These are phyloP conservation scores for Litsea cubeba DNA, from an alignment of 164 flowering plant genomes.

Conservation along the genomic window DNA sequence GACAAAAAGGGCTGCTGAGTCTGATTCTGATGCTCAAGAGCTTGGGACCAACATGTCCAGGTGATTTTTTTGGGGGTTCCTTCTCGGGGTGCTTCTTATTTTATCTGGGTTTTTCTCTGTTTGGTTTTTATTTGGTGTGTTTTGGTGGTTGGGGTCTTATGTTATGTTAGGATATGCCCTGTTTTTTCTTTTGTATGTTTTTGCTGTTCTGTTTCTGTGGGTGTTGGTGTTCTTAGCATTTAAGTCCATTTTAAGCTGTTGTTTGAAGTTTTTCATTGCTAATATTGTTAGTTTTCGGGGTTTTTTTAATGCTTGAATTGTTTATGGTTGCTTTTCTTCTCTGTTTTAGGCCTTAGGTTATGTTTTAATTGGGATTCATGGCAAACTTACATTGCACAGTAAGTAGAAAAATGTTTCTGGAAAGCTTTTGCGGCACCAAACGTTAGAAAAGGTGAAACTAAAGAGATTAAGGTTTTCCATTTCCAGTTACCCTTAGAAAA, in stretches of 20 bases:
- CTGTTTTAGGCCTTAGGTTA: background rate
- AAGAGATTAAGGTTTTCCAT: too few relatives aligned
- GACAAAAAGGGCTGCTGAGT: constrained; percentile 60
- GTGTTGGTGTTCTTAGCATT: background rate
- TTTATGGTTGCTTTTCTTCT: background rate
- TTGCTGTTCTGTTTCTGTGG: background rate
- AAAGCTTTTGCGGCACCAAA: too few relatives aligned
- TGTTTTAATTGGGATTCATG: too few relatives aligned
- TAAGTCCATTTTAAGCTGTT: background rate
- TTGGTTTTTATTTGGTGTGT: background rate
- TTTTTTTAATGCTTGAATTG: background rate
- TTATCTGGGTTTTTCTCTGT: background rate
- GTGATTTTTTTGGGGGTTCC: constrained; percentile 18
- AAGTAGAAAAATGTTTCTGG: too few relatives aligned
- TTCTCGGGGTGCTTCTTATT: background rate
- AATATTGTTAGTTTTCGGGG: background rate
- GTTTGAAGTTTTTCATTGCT: too few relatives aligned
- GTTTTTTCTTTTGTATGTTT: too few relatives aligned
- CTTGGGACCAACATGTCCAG: constrained; percentile 35
- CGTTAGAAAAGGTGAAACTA: too few relatives aligned
- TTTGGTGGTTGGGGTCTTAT: background rate
- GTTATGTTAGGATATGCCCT: background rate
- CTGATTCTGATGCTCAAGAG: constrained; percentile 43
- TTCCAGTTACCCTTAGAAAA: too few relatives aligned
- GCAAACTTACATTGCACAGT: too few relatives aligned